Evolutionary conservation across 1,284 basidiomycete genomes (phyloP).

Genomic region (Tausonia pullulans): DNA sequence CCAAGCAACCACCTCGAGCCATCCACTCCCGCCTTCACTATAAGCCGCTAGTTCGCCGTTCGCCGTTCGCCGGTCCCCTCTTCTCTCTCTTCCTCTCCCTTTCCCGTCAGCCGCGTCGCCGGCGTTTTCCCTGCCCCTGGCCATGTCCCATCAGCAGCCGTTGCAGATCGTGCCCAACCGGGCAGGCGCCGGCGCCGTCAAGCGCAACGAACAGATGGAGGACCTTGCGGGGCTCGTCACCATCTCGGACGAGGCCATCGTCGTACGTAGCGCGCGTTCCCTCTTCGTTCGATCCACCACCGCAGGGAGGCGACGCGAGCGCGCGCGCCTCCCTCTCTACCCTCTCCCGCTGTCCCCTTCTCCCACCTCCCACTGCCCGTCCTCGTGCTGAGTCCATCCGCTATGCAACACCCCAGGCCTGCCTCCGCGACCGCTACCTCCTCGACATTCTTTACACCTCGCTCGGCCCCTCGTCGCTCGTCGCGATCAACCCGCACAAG

Average conservation of each 20-base stretch:
- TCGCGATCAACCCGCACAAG: conserved; percentile 82
- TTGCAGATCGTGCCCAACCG: not conserved
- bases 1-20: conserved; percentile 3
- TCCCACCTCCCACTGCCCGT: not conserved
- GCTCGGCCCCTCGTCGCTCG: conserved; percentile 56
- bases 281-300: not conserved
- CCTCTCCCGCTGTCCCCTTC: not conserved
- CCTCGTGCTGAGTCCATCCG: not conserved
- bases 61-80: not conserved
- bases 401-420: conserved; percentile 34
- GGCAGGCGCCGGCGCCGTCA: not conserved
- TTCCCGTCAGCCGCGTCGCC: too few relatives aligned
- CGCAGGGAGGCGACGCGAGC: too few relatives aligned
- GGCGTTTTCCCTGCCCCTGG: not conserved
- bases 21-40: not conserved
- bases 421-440: conserved; percentile 75
- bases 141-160: not conserved
- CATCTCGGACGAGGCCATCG: conserved; percentile 55
- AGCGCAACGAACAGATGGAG: conserved; percentile 12
- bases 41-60: too few relatives aligned
- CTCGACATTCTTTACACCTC: conserved; percentile 68
- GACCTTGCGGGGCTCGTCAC: conserved; percentile 23
- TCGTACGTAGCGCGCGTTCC: conserved; percentile 25
- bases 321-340: not conserved
- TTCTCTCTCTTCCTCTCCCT: not conserved